A percentile compares a stretch with the other conserved stretches of the same genome.
phyloP scores from a whole-genome alignment of 495 filamentous ascomycete genomes.

The Aspergillus ostianus region DNA sequence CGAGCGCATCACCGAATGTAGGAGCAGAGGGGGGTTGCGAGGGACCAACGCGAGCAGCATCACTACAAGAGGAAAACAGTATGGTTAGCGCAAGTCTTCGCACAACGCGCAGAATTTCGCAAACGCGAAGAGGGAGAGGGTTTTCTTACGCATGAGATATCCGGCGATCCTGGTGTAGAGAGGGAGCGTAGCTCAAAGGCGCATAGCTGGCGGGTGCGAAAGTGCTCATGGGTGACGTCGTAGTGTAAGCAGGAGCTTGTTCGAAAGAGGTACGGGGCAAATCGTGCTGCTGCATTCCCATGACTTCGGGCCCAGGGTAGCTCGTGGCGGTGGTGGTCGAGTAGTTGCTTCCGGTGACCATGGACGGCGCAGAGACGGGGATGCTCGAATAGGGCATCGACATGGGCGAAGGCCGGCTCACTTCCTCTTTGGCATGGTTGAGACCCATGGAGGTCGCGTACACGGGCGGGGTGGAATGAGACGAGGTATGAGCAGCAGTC shows the following conservation, averaged over 20 bases:
- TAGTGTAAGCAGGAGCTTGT: conserved; percentile 62
- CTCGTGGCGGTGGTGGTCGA: conserved; percentile 43
- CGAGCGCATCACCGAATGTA: conserved; percentile 68
- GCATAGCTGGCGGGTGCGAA: conserved; percentile 60
- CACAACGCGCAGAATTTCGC: background rate
- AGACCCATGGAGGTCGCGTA: conserved; percentile 58
- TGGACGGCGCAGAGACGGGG: conserved; percentile 68
- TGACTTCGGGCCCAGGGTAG: conserved; percentile 66
- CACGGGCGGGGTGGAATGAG: conserved; percentile 52
- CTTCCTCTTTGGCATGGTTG: conserved; percentile 54
- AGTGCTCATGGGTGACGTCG: conserved; percentile 65
- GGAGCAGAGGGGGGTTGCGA: conserved; percentile 33
- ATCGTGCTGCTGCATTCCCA: conserved; percentile 70
- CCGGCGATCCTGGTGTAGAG: conserved; percentile 65
- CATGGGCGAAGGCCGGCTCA: conserved; percentile 57
- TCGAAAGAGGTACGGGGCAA: conserved; percentile 53
- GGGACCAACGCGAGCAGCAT: conserved; percentile 59
- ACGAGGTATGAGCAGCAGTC: conserved; percentile 59
- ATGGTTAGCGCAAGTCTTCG: conserved; percentile 7
- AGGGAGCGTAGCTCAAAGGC: conserved; percentile 55
- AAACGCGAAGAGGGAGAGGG: conserved; percentile 22
- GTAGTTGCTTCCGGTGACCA: conserved; percentile 69
- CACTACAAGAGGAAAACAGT: conserved; percentile 30
- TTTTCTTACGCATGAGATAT: conserved; percentile 86
- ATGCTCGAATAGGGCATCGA: conserved; percentile 73